phyloP scores from a whole-genome alignment of 768 basidiomycete species.

The Russula dissimulans region DNA sequence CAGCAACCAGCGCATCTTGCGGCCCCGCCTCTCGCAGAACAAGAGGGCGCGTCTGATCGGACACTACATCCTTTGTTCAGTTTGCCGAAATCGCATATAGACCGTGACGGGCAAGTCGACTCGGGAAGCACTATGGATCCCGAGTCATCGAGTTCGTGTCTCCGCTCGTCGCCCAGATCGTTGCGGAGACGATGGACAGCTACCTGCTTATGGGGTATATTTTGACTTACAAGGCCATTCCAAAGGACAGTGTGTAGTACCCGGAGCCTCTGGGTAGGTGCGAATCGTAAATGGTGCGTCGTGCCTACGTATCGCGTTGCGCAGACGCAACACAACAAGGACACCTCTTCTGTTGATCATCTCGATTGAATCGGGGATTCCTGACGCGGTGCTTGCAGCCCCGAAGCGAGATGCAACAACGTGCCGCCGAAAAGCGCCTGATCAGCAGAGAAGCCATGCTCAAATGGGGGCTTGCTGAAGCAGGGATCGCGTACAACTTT shows the following conservation, averaged over 20 bases:
- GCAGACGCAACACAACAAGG: constrained; percentile 76
- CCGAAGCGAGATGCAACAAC: constrained; percentile 64
- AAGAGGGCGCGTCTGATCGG: constrained; percentile 53
- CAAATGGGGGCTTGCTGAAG: constrained; percentile 67
- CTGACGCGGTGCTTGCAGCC: constrained; percentile 34
- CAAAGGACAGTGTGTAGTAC: constrained; percentile 86
- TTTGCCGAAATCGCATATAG: constrained; percentile 32
- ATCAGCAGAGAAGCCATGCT: constrained; percentile 67
- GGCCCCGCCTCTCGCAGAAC: constrained; percentile 85
- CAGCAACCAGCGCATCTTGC: constrained; percentile 40
- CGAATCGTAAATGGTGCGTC: constrained; percentile 80
- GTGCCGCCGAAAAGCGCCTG: constrained; percentile 55
- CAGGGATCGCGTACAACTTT: constrained; percentile 85
- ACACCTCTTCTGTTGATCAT: constrained; percentile 23
- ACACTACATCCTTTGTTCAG: background rate
- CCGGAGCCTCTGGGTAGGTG: constrained; percentile 92
- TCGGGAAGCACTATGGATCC: constrained; percentile 78
- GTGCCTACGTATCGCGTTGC: constrained; percentile 69
- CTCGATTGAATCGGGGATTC: background rate
- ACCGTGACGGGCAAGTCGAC: constrained; percentile 75
- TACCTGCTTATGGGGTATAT: constrained; percentile 94
- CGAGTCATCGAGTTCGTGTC: constrained; percentile 82
- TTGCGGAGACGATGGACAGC: constrained; percentile 98
- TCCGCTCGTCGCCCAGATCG: constrained; percentile 83
- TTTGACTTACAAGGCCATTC: constrained; percentile 81